These are phyloP conservation scores for Purpureocillium lavendulum DNA, from an alignment of 2,329 filamentous ascomycete genomes.

Conservation along the genomic window DNA sequence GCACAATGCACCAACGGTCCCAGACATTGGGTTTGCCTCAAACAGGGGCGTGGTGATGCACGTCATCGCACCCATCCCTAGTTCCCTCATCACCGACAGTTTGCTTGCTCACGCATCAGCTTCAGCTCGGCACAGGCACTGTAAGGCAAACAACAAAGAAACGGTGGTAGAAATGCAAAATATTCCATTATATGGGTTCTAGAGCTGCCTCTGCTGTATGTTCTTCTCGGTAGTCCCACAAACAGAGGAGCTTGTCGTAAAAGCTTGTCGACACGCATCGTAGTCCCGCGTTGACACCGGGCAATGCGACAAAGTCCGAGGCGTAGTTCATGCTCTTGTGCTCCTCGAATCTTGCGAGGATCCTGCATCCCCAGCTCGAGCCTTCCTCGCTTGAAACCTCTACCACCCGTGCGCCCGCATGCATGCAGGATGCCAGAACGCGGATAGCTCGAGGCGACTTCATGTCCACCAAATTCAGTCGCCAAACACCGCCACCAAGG, in stretches of 20 bases:
- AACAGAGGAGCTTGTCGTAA: conserved; percentile 62
- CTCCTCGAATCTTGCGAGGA: conserved; percentile 68
- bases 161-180: too few relatives aligned
- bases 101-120: too few relatives aligned
- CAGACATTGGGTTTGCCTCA: too few relatives aligned
- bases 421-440: conserved; percentile 88
- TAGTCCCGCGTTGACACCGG: conserved; percentile 13
- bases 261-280: conserved; percentile 65
- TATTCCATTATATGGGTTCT: too few relatives aligned
- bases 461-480: conserved; percentile 55
- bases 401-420: conserved; percentile 69
- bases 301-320: conserved; percentile 54
- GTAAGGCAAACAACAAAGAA: too few relatives aligned
- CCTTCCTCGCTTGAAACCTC: conserved; percentile 28
- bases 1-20: too few relatives aligned
- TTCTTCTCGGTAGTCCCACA: conserved; percentile 42
- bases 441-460: conserved; percentile 21
- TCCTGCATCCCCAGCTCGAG: conserved; percentile 49
- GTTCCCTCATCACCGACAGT: too few relatives aligned
- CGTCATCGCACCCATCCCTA: too few relatives aligned
- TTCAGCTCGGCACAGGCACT: too few relatives aligned
- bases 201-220: too few relatives aligned
- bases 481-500: conserved; percentile 80
- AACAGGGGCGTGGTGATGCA: too few relatives aligned
- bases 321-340: conserved; percentile 96